Evolutionary conservation across 2,329 filamentous ascomycete genomes (phyloP).

Genomic region (Rosellinia necatrix): DNA sequence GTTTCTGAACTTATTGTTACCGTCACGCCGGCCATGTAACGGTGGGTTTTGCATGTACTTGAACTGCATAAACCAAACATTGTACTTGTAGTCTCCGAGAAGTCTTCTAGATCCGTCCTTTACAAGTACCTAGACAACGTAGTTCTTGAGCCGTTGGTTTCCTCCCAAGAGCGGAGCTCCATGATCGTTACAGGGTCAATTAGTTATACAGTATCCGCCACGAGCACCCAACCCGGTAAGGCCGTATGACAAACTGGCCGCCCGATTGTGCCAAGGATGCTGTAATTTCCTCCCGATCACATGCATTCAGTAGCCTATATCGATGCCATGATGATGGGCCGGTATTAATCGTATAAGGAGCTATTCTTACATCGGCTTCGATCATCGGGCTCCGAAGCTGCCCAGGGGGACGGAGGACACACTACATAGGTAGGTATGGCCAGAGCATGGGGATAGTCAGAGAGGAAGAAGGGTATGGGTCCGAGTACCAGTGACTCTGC

Average conservation of each 20-base stretch:
- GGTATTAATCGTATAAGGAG: constrained; percentile 1
- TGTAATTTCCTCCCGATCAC: too few relatives aligned
- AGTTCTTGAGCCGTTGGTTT: background rate
- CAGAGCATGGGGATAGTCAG: too few relatives aligned
- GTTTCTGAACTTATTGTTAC: too few relatives aligned
- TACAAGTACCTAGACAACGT: too few relatives aligned
- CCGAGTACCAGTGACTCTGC: too few relatives aligned
- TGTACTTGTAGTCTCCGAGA: constrained; percentile 1
- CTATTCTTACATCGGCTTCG: background rate
- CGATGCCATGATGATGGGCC: background rate
- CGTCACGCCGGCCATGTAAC: too few relatives aligned
- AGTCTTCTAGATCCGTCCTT: constrained; percentile 7
- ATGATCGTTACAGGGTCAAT: background rate
- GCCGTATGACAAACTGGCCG: background rate
- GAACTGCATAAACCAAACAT: background rate
- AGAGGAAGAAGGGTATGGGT: too few relatives aligned
- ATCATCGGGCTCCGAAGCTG: background rate
- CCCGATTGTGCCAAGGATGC: too few relatives aligned
- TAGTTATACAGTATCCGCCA: background rate
- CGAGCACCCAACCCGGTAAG: background rate
- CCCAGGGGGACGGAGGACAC: too few relatives aligned
- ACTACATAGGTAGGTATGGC: too few relatives aligned
- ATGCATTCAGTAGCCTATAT: background rate
- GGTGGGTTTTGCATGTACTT: too few relatives aligned
- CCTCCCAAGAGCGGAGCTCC: background rate